Percentiles rank a stretch among this genome's conserved stretches.
Evolutionary conservation across 495 filamentous ascomycete species (phyloP).

Genomic region (Podospora australis): DNA sequence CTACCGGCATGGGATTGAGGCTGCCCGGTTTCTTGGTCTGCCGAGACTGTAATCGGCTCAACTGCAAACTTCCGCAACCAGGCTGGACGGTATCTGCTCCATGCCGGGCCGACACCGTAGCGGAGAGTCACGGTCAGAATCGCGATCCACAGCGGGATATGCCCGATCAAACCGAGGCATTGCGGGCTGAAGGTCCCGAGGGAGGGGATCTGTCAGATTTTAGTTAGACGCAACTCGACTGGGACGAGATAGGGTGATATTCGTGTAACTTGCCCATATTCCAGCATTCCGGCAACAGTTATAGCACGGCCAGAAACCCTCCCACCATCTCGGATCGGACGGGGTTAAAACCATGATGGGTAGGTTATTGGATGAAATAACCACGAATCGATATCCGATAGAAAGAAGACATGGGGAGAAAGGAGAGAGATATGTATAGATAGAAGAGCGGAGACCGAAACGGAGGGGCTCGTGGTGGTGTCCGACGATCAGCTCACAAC

Average conservation of each 20-base stretch:
- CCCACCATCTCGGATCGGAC: slow-evolving; percentile 4
- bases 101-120: slow-evolving; percentile 19
- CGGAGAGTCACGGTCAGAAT: slow-evolving; percentile 20
- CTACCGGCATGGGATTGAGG: no score
- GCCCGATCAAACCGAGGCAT: slow-evolving; percentile 25
- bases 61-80: slow-evolving; percentile 26
- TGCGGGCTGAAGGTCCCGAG: slow-evolving; percentile 20
- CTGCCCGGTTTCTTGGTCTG: slow-evolving; percentile 10
- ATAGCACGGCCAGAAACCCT: slow-evolving; percentile 24
- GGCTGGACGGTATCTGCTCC: slow-evolving; percentile 18
- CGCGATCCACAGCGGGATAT: slow-evolving; percentile 24
- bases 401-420: not conserved
- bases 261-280: slow-evolving; percentile 22
- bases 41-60: slow-evolving; percentile 3
- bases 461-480: no score
- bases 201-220: slow-evolving; percentile 21
- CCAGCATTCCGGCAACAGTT: slow-evolving; percentile 24
- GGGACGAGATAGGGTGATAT: slow-evolving; percentile 4
- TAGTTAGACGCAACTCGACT: not conserved
- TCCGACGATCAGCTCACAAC: no score
- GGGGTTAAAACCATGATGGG: no score
- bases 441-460: no score
- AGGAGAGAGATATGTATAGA: no score
- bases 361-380: not conserved
- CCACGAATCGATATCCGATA: not conserved